Percentiles rank a stretch among this genome's conserved stretches.
Conservation (phyloP, 352 stramenopile genomes). For the Phytophthora boehmeriae region DNA sequence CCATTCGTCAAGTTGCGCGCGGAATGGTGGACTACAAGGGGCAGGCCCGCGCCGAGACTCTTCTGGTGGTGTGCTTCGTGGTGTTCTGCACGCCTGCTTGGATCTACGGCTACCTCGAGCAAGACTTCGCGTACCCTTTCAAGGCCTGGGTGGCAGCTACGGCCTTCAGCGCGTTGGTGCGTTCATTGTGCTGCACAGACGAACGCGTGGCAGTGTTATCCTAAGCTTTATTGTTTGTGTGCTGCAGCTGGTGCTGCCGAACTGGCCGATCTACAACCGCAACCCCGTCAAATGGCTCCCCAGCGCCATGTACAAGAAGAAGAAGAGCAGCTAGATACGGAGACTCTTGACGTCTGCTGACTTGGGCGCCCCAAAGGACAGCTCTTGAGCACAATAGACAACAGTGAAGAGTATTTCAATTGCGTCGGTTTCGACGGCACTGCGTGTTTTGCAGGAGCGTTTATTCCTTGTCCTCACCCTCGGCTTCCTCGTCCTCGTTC, state of each 20-base stretch:
- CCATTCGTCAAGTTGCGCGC: too few relatives aligned
- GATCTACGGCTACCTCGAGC: conserved; percentile 84
- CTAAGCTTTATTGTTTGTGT: conserved; percentile 9
- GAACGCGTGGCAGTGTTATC: conserved; percentile 34
- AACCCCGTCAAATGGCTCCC: conserved; percentile 83
- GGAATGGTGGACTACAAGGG: conserved; percentile 92
- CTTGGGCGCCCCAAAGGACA: too few relatives aligned
- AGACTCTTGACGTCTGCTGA: neutral
- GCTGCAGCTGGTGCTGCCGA: conserved; percentile 68
- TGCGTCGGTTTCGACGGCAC: neutral
- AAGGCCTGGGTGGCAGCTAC: conserved; percentile 72
- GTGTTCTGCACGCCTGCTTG: conserved; percentile 81
- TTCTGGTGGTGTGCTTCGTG: conserved; percentile 70
- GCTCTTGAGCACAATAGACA: neutral
- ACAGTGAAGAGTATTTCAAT: conserved; percentile 25
- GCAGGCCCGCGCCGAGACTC: conserved; percentile 68
- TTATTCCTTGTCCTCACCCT: conserved; percentile 42
- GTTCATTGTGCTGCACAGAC: conserved; percentile 7
- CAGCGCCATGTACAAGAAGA: conserved; percentile 78
- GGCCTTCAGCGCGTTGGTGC: conserved; percentile 63
- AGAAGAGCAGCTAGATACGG: conserved; percentile 40
- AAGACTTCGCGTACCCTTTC: conserved; percentile 84
- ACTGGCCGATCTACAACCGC: conserved; percentile 88
- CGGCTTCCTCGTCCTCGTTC: conserved; percentile 23
- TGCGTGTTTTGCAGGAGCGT: neutral